Evolutionary conservation across 495 filamentous ascomycete genomes (phyloP).

Genomic region (Penicillium atrosanguineum): DNA sequence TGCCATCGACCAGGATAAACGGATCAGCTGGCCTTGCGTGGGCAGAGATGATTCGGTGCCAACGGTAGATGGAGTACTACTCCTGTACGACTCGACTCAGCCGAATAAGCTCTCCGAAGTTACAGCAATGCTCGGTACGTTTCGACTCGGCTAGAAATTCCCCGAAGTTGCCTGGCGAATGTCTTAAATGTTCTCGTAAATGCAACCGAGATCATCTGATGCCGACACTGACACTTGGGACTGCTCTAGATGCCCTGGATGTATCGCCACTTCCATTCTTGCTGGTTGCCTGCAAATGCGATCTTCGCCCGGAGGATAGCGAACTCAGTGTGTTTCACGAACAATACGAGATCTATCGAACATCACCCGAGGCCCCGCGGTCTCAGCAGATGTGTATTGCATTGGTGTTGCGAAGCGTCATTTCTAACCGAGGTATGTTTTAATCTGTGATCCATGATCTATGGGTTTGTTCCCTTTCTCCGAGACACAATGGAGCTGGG

Average conservation of each 20-base stretch:
- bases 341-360: constrained; percentile 68
- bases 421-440: constrained; percentile 61
- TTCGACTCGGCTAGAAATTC: neutral
- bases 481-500: neutral
- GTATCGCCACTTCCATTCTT: constrained; percentile 67
- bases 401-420: constrained; percentile 67
- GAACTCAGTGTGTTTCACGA: constrained; percentile 52
- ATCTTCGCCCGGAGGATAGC: constrained; percentile 54
- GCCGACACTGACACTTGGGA: neutral
- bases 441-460: neutral
- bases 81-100: constrained; percentile 83
- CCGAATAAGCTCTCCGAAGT: constrained; percentile 65
- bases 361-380: constrained; percentile 65
- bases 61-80: constrained; percentile 75
- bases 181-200: neutral
- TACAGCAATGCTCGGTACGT: constrained; percentile 56
- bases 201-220: neutral
- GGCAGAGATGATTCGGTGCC: constrained; percentile 64
- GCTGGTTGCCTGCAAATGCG: constrained; percentile 83
- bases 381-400: constrained; percentile 76
- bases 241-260: constrained; percentile 59
- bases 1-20: constrained; percentile 49
- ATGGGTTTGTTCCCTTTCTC: neutral
- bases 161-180: neutral
- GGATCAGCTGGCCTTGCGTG: constrained; percentile 74